Base-by-base conservation (phyloP, 495 filamentous ascomycete genomes). In the Penicillium egyptiacum region DNA sequence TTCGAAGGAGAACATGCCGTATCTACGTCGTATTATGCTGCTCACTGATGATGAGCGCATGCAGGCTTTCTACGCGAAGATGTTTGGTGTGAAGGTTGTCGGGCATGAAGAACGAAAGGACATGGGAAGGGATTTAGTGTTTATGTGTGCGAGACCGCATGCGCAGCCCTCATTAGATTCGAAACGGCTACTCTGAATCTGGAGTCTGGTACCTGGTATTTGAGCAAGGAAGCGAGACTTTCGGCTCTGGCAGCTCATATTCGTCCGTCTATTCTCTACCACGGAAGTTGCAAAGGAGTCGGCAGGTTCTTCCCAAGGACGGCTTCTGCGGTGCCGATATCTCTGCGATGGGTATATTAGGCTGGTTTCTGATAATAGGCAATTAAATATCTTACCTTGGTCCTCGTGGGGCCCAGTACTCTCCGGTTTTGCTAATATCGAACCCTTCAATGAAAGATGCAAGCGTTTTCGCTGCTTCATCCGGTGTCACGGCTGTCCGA, bases 341-440 rank as follows among this genome's bases (percentile, higher is more conserved):
- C 87, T 37, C 81, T 83, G 65, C 50, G 30, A 66, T 57, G 64
- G 58, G 41, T 62, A 2, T 51, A 35, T 35, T 37, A 37, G 30
- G 4, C 17, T 43, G 51, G 30, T 33, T 50, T 35, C 25, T 25
- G n/a, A 22, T 14, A 26, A 23, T 26, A 51, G n/a, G 39, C 22
- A 20, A 49, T 31, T 40, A 19, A 48, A 35, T 51, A 63, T 57
- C 80, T 70, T 77, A 86, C 84, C 70, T 68, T 20, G 85, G 77
- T 48, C 88, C 88, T 56, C 85, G 74, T 1, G 87, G 86, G 30
- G 87, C 86, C 87, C 87, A 91, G 60, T 81, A 88, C 68, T 89
- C 72, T 9, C 87, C 87, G 3, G 84, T 85, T 67, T 83, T 84
- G 54, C 68, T 75, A 46, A 89, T 81, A 67, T 86, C 82, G 57